Evolutionary conservation across 495 filamentous ascomycete species (phyloP), one percentile per base, ranked within the genome.

Genomic region (Aspergillus leporis): DNA sequence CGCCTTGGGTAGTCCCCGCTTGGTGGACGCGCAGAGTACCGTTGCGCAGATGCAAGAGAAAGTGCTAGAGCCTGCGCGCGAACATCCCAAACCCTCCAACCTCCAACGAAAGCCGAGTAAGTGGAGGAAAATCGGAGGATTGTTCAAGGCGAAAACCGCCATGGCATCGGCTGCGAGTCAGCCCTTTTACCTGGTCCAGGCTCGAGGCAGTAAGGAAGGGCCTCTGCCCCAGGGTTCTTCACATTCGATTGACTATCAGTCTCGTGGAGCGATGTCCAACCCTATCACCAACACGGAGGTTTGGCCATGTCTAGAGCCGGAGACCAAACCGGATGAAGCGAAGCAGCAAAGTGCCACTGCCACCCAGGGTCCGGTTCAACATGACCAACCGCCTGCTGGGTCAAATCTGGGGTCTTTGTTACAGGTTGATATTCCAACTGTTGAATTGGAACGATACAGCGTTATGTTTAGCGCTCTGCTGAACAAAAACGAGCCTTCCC

Each of bases 381-480:
- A n/a, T 67, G 25, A 21, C 64, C 18, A 28, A 19, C 43, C 64
- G 36, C 25, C 56, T 14, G 41, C 61, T 2, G 53, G 53, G 28
- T 56, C 57, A 6, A 67, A 66, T 18, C 51, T 22, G 14, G 63
- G 55, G 9, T 70, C 68, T 0, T 40, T 82, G 14, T 74, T 98
- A 34, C 80, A 91, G 55, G 83, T 97, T 7, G 85, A 94, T 34
- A 95, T 98, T 38, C 93, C 93, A 0, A 78, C 81, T 34, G 80
- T 90, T 41, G 78, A 91, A 52, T 79, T 98, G 79, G 93, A 97
- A 67, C 80, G 93, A 22, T 98, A 97, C 61, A 96, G 91, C 58
- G 84, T 98, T 51, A 97, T 98, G 93, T 98, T 98, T 71, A 83
- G 87, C 48, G 86, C 82, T 45, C 81, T 97, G 9, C 78, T 97